Percentiles rank a stretch among this genome's conserved stretches.
phyloP scores from a whole-genome alignment of 2,329 filamentous ascomycete species.

The Aspergillus terreus region DNA sequence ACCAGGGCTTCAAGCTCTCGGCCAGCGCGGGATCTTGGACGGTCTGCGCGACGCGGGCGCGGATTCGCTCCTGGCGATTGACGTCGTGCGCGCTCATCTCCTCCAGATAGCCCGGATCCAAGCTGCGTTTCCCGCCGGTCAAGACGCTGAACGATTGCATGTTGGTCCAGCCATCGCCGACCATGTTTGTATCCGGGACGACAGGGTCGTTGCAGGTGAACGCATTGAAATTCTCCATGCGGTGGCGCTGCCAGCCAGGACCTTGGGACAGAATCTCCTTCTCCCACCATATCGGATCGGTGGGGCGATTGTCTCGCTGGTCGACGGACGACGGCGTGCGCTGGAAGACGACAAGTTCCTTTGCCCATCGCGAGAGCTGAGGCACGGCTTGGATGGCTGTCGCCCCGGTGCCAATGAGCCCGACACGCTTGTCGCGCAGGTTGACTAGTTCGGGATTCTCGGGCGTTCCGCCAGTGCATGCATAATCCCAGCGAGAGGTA shows the following conservation, averaged over 20 bases:
- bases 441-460: background rate
- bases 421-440: conserved; percentile 37
- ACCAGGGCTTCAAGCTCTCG: conserved; percentile 56
- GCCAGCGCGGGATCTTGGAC: conserved; percentile 54
- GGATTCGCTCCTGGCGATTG: conserved; percentile 1
- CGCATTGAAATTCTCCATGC: conserved; percentile 26
- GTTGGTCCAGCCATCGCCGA: conserved; percentile 26
- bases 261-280: conserved; percentile 16
- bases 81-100: background rate
- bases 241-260: conserved; percentile 22
- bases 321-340: conserved; percentile 39
- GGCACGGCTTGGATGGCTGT: conserved; percentile 42
- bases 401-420: conserved; percentile 45
- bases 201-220: conserved; percentile 15
- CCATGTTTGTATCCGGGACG: conserved; percentile 28
- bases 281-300: conserved; percentile 21
- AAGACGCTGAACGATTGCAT: conserved; percentile 3
- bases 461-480: conserved; percentile 5
- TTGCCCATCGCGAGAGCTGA: conserved; percentile 31
- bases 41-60: conserved; percentile 43
- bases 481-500: conserved; percentile 24
- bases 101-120: background rate
- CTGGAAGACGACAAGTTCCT: conserved; percentile 39
- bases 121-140: background rate
- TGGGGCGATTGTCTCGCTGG: conserved; percentile 24